Evolutionary conservation across 148 eudicot species (phyloP).

Genomic region (Fagopyrum esculentum): DNA sequence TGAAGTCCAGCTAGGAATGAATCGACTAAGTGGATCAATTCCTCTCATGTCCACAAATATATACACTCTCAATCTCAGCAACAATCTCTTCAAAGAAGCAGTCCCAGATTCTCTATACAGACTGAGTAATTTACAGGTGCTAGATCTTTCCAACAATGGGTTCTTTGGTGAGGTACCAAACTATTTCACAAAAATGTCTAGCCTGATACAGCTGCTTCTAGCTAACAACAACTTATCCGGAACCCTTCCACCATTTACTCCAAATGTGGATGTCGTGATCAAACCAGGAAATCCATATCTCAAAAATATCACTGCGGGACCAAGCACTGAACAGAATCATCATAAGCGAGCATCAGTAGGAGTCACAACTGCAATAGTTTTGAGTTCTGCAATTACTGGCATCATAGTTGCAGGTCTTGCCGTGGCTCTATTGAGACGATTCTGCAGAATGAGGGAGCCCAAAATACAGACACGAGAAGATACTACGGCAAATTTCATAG

Average conservation of each 20-base stretch:
- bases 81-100: slow-evolving; percentile 46
- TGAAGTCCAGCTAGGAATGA: slow-evolving; percentile 65
- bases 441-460: slow-evolving; percentile 23
- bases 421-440: slow-evolving; percentile 32
- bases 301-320: background rate
- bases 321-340: background rate
- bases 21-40: slow-evolving; percentile 49
- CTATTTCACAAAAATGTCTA: slow-evolving; percentile 17
- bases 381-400: slow-evolving; percentile 28
- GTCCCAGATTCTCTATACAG: slow-evolving; percentile 39
- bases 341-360: slow-evolving; percentile 20
- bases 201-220: slow-evolving; percentile 48
- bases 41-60: slow-evolving; percentile 38
- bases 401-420: slow-evolving; percentile 26
- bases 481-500: slow-evolving; percentile 28
- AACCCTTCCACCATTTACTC: slow-evolving; percentile 29
- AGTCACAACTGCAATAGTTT: slow-evolving; percentile 26
- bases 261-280: slow-evolving; percentile 20
- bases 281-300: slow-evolving; percentile 37
- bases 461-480: slow-evolving; percentile 27
- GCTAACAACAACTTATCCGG: slow-evolving; percentile 62
- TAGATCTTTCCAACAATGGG: slow-evolving; percentile 72
- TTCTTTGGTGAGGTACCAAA: slow-evolving; percentile 55
- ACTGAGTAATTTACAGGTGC: slow-evolving; percentile 34
- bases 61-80: slow-evolving; percentile 65